Conservation (phyloP, 176 grass and related monocot genomes). For the Triticum timopheevii region DNA sequence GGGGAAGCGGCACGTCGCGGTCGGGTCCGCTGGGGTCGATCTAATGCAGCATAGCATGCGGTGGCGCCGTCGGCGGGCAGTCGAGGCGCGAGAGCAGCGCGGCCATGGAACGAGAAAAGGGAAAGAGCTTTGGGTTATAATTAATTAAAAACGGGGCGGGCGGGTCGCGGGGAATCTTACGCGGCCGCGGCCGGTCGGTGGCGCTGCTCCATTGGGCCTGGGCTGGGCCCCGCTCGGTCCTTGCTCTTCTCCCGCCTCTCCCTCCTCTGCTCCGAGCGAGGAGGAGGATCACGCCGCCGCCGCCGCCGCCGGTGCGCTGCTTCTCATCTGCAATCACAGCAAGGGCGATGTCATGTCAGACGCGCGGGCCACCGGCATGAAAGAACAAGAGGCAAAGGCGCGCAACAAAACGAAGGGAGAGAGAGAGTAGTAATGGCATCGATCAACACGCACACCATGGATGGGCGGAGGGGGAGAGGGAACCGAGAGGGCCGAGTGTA, state of each 20-base stretch:
- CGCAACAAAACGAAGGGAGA: neutral
- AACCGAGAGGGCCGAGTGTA: neutral
- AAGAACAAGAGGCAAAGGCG: neutral
- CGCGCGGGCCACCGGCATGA: constrained; percentile 41
- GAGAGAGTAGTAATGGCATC: neutral
- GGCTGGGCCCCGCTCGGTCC: constrained; percentile 16
- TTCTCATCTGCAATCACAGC: constrained; percentile 48
- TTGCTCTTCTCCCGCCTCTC: neutral
- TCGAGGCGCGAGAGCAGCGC: neutral
- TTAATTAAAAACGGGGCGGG: neutral
- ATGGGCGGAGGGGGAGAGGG: neutral
- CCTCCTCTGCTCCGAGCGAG: neutral
- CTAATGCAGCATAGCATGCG: constrained; percentile 13
- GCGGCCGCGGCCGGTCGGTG: constrained; percentile 38
- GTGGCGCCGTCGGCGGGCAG: neutral
- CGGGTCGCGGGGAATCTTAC: constrained; percentile 40
- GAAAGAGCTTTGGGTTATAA: neutral
- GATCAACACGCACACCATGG: constrained; percentile 28
- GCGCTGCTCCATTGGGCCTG: constrained; percentile 38
- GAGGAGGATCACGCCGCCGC: constrained; percentile 7
- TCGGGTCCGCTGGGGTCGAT: neutral
- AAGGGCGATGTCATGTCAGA: constrained; percentile 26
- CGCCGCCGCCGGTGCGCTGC: constrained; percentile 25
- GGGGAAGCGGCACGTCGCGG: neutral
- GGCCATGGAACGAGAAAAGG: neutral